Conservation (phyloP, 495 filamentous ascomycete species). For the Annulohypoxylon bovei region DNA sequence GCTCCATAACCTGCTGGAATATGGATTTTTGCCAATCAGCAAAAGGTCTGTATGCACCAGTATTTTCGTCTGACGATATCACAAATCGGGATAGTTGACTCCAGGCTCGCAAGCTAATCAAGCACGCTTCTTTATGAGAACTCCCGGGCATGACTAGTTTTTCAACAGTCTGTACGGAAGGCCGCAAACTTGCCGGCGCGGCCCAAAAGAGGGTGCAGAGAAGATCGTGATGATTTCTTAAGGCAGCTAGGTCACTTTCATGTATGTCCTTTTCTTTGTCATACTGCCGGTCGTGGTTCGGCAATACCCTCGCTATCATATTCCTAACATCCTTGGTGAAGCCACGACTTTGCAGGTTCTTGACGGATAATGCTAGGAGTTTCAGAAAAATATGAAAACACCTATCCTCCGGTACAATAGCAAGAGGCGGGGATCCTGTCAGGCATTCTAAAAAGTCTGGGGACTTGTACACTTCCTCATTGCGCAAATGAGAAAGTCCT, state of each 20-base stretch:
- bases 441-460: constrained; percentile 82
- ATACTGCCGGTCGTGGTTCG: constrained; percentile 88
- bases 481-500: constrained; percentile 74
- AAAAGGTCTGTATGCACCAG: constrained; percentile 65
- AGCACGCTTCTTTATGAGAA: constrained; percentile 87
- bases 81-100: constrained; percentile 79
- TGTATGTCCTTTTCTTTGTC: constrained; percentile 81
- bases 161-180: constrained; percentile 74
- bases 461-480: constrained; percentile 80
- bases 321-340: constrained; percentile 78
- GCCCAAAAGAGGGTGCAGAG: constrained; percentile 90
- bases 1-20: constrained; percentile 58
- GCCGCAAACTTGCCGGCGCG: constrained; percentile 75
- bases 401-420: constrained; percentile 73
- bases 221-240: constrained; percentile 94
- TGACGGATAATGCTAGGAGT: constrained; percentile 75
- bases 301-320: constrained; percentile 80
- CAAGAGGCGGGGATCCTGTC: constrained; percentile 67
- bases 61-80: constrained; percentile 66
- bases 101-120: constrained; percentile 86
- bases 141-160: constrained; percentile 79
- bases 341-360: constrained; percentile 65
- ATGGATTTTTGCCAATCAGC: constrained; percentile 73
- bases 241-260: constrained; percentile 80
- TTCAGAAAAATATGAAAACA: constrained; percentile 96